Evolutionary conservation across 768 basidiomycete genomes (phyloP), one percentile per base, ranked within the genome.

Genomic region (Postia placenta): DNA sequence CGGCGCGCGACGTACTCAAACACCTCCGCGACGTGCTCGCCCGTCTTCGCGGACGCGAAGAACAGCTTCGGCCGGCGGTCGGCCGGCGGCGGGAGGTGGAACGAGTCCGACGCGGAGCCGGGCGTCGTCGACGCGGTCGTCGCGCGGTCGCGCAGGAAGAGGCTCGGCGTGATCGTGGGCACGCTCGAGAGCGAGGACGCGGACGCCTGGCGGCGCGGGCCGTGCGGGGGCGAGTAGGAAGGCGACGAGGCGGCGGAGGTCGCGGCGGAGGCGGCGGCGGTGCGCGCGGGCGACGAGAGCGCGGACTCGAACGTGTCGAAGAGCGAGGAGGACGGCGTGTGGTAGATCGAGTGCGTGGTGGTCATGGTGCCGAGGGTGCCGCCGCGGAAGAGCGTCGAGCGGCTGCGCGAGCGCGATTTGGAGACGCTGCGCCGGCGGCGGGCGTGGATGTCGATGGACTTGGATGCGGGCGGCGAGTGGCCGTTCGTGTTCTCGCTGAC

Each of bases 281-380:
- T 53, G 43, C 77, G 71, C 45, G 73, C 69, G 0, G 81, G 81
- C 2, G 83, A 82, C 3, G 78, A 78, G 9, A 77, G 74, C 2
- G 85, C 83, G 5, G 82, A 79, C 17, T 78, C 72, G 52, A 70
- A 85, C 2, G 61, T 55, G 60, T 87, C 82, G 54, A 79, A 84
- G 37, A 87, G 53, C n/a, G 86, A 88, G 0, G 88, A 90, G 0
- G 83, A 79, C 5, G 89, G 87, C 0, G 89, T 91, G 63, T 88
- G 84, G 64, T 84, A 91, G 36, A 81, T 71, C 1, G 83, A 80
- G 2, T 79, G 60, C 1, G 74, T 74, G 0, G 83, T 81, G 44
- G 74, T 75, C 5, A 76, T 74, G 19, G 81, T 81, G 30, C 76
- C 72, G 52, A 81, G 64, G 1, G 83, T 85, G 26, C 78, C 75